phyloP scores from a whole-genome alignment of 257 asterid species.

The Nemophila menziesii region DNA sequence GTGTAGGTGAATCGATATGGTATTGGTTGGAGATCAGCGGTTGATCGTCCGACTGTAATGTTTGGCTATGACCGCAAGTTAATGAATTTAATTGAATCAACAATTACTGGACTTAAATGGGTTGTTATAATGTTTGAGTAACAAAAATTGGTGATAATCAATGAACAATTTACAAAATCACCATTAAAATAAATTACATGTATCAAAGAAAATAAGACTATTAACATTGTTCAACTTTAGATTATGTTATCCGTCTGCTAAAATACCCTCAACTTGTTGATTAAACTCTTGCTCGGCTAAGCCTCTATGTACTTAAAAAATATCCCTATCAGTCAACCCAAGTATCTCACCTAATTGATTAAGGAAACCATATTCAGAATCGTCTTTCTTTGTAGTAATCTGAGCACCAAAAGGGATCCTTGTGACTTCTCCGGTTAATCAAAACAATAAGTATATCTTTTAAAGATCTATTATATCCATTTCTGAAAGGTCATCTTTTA shows the following conservation, averaged over 20 bases:
- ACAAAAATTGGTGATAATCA: too few species aligned
- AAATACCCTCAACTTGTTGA: constrained; percentile 82
- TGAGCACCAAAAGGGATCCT: constrained; percentile 69
- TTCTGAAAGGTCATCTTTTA: constrained; percentile 77
- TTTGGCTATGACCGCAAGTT: too few species aligned
- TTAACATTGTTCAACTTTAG: constrained; percentile 63
- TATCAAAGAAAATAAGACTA: too few species aligned
- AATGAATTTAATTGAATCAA: too few species aligned
- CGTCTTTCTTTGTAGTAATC: constrained; percentile 70
- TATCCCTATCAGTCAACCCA: constrained; percentile 68
- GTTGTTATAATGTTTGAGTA: too few species aligned
- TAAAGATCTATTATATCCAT: constrained; percentile 79
- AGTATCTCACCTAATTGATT: constrained; percentile 76
- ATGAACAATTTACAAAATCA: too few species aligned
- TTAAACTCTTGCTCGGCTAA: constrained; percentile 89
- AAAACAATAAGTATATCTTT: constrained; percentile 72
- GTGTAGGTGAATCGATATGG: too few species aligned
- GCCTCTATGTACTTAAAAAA: constrained; percentile 68
- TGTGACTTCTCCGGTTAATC: constrained; percentile 85
- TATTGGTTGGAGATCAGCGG: too few species aligned
- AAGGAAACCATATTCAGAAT: constrained; percentile 55
- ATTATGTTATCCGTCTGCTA: constrained; percentile 81
- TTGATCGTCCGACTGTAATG: too few species aligned
- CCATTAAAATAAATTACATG: too few species aligned
- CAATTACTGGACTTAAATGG: too few species aligned